A percentile compares a stretch with the other conserved stretches of the same genome.
These are phyloP conservation scores for Cardamine occulta DNA, from an alignment of 345 rosid species.

Conservation along the genomic window DNA sequence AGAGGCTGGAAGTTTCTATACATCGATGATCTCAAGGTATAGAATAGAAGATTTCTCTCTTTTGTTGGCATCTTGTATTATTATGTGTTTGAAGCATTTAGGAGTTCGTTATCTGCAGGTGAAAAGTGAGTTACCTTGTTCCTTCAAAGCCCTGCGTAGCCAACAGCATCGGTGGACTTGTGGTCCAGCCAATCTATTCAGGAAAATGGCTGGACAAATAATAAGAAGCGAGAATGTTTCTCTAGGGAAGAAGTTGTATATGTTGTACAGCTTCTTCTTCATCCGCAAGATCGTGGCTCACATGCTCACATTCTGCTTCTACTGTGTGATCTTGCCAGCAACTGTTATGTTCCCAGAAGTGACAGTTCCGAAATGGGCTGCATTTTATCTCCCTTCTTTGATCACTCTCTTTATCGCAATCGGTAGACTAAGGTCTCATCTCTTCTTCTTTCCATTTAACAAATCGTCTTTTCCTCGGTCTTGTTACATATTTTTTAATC, in stretches of 20 bases:
- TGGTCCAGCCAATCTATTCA: constrained; percentile 63
- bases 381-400: constrained; percentile 55
- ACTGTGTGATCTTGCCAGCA: constrained; percentile 56
- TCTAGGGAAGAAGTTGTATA: constrained; percentile 54
- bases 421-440: constrained; percentile 52
- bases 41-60: constrained; percentile 27
- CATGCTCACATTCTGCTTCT: constrained; percentile 56
- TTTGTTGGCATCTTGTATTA: not conserved
- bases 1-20: constrained; percentile 62
- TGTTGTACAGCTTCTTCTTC: constrained; percentile 57
- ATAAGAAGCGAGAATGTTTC: constrained; percentile 54
- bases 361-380: constrained; percentile 51
- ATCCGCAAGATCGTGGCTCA: constrained; percentile 58
- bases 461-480: not conserved
- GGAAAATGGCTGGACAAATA: constrained; percentile 59
- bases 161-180: constrained; percentile 71
- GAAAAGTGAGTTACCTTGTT: constrained; percentile 63
- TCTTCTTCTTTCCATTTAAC: not conserved
- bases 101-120: constrained; percentile 35
- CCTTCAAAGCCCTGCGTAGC: constrained; percentile 54
- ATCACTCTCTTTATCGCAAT: constrained; percentile 58
- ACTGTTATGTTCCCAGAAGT: constrained; percentile 58
- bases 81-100: not conserved
- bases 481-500: not conserved
- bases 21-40: constrained; percentile 50